Evolutionary conservation across 495 filamentous ascomycete species (phyloP).

Genomic region (Penicillium atrosanguineum): DNA sequence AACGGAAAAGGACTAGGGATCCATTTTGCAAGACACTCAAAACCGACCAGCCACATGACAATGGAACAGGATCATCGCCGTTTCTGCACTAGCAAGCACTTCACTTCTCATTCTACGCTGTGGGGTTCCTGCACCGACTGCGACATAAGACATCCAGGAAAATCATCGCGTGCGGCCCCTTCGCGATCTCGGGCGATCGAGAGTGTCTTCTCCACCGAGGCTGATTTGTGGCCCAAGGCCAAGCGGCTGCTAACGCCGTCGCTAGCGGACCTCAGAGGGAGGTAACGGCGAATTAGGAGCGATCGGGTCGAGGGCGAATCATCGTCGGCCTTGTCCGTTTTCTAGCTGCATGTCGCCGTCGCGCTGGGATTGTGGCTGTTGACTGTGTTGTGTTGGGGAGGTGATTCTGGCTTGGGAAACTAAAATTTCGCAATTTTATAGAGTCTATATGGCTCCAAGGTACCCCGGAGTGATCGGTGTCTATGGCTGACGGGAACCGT

Average conservation of each 20-base stretch:
- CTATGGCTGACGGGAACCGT: background rate
- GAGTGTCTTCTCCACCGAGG: background rate
- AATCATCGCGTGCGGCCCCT: background rate
- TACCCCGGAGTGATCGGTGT: background rate
- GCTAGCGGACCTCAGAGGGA: background rate
- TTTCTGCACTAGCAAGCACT: slow-evolving; percentile 5
- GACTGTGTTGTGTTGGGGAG: background rate
- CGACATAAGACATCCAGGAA: background rate
- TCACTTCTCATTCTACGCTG: background rate
- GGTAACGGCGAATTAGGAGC: slow-evolving; percentile 2
- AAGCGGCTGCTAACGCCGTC: background rate
- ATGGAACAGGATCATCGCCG: slow-evolving; percentile 1
- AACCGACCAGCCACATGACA: background rate
- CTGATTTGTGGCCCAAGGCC: slow-evolving; percentile 9
- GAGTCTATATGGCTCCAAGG: background rate
- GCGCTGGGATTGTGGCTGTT: background rate
- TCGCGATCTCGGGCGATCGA: slow-evolving; percentile 20
- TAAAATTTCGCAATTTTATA: background rate
- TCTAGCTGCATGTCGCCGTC: slow-evolving; percentile 11
- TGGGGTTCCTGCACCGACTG: slow-evolving; percentile 11
- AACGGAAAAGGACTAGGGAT: no score
- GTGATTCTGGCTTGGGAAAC: no score
- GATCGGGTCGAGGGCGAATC: background rate
- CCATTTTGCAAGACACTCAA: no score
- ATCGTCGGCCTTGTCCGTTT: background rate